These are phyloP conservation scores for Monosporascus ibericus DNA, from an alignment of 2,329 filamentous ascomycete genomes.

Conservation along the genomic window DNA sequence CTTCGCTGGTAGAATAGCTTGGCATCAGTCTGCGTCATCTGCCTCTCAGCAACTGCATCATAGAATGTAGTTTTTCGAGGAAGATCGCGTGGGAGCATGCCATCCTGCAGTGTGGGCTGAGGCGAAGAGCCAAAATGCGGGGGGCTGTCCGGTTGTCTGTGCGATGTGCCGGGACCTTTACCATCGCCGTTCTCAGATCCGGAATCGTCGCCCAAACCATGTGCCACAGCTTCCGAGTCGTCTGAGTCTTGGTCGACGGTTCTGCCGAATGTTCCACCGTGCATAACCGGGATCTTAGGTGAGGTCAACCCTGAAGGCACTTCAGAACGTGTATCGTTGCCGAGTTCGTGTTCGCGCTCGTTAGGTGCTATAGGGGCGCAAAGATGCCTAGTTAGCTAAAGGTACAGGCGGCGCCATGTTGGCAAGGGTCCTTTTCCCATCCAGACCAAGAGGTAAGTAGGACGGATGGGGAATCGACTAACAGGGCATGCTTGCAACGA, in stretches of 20 bases:
- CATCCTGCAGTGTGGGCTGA: conserved; percentile 32
- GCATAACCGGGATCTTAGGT: conserved; percentile 24
- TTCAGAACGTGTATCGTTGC: conserved; percentile 8
- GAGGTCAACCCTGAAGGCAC: conserved; percentile 25
- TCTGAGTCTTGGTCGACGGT: conserved; percentile 30
- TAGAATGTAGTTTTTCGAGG: conserved; percentile 78
- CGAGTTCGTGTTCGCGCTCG: not conserved
- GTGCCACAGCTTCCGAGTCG: conserved; percentile 27
- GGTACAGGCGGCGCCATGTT: not conserved
- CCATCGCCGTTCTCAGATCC: conserved; percentile 23
- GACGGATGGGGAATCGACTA: conserved; percentile 3
- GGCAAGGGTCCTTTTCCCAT: not conserved
- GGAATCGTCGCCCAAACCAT: conserved; percentile 25
- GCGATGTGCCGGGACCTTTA: conserved; percentile 4
- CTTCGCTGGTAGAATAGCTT: conserved; percentile 94
- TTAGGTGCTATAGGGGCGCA: conserved; percentile 10
- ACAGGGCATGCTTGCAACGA: conserved; percentile 10
- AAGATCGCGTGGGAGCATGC: conserved; percentile 55
- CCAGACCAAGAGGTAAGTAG: not conserved
- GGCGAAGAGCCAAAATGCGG: conserved; percentile 24
- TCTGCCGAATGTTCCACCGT: conserved; percentile 10
- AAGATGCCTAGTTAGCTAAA: not conserved
- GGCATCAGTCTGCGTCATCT: conserved; percentile 88
- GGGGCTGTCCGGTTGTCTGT: conserved; percentile 13
- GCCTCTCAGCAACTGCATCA: conserved; percentile 88